These are phyloP conservation scores for Cyclanthera cordifolia DNA, from an alignment of 306 rosid genomes.

Conservation along the genomic window DNA sequence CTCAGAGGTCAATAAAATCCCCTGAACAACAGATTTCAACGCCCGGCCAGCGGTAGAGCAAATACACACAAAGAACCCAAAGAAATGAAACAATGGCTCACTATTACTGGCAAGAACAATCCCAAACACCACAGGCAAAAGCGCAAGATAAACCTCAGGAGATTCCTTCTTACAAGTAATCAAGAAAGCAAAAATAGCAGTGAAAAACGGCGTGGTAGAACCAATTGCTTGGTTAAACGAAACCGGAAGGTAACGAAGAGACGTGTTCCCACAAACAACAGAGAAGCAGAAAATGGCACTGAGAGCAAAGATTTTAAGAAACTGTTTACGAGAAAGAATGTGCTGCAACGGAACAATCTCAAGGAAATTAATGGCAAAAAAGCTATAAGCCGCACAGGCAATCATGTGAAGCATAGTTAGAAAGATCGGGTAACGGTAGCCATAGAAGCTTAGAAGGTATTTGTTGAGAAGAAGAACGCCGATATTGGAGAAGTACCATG, in stretches of 20 bases:
- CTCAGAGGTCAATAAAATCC: constrained; percentile 47
- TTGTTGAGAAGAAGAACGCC: constrained; percentile 67
- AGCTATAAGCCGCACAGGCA: constrained; percentile 44
- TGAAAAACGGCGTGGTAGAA: constrained; percentile 60
- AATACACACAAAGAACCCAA: constrained; percentile 48
- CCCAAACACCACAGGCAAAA: constrained; percentile 51
- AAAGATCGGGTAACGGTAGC: constrained; percentile 54
- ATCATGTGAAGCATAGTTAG: constrained; percentile 71
- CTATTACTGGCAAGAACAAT: constrained; percentile 54
- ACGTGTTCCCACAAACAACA: constrained; percentile 64
- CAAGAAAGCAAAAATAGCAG: constrained; percentile 49
- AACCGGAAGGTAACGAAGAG: constrained; percentile 49
- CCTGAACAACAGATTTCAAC: constrained; percentile 59
- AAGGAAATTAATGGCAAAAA: constrained; percentile 32
- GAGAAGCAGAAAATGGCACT: constrained; percentile 54
- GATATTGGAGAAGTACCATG: constrained; percentile 62
- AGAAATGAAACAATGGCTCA: constrained; percentile 50
- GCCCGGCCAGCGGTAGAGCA: constrained; percentile 69
- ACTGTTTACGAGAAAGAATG: constrained; percentile 48
- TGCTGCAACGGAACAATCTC: constrained; percentile 44
- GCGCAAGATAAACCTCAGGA: constrained; percentile 45
- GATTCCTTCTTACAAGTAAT: constrained; percentile 55
- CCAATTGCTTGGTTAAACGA: constrained; percentile 66
- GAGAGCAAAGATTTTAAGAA: constrained; percentile 49
- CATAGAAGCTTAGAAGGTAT: constrained; percentile 53